These are phyloP conservation scores for Ocimum tenuiflorum DNA, from an alignment of 257 asterid species.

Conservation along the genomic window DNA sequence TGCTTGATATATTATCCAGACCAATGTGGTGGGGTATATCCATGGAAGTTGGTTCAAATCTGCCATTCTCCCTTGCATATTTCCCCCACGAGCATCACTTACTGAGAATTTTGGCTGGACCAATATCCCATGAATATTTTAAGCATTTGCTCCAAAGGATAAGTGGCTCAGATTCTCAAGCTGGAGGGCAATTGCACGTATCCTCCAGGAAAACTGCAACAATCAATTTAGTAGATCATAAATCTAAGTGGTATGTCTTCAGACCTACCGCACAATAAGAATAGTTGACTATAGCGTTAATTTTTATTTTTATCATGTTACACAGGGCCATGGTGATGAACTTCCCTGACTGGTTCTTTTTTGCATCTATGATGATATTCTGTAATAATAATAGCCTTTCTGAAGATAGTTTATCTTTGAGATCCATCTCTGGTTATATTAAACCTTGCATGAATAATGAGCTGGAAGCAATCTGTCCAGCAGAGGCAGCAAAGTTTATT, in stretches of 20 bases:
- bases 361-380: constrained; percentile 56
- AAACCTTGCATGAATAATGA: constrained; percentile 22
- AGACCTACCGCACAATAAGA: constrained; percentile 7
- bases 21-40: constrained; percentile 83
- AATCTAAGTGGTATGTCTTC: constrained; percentile 54
- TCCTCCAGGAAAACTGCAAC: constrained; percentile 32
- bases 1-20: constrained; percentile 60
- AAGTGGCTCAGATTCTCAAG: constrained; percentile 28
- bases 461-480: constrained; percentile 27
- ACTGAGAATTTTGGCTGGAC: constrained; percentile 49
- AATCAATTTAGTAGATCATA: constrained; percentile 42
- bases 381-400: constrained; percentile 17
- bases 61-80: constrained; percentile 67
- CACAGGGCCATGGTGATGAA: constrained; percentile 60
- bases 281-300: constrained; percentile 3
- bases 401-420: constrained; percentile 21
- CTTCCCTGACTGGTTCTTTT: constrained; percentile 70
- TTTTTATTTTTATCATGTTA: constrained; percentile 13
- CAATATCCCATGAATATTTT: constrained; percentile 42
- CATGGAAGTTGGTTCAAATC: constrained; percentile 50
- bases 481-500: constrained; percentile 50
- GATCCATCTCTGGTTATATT: constrained; percentile 12
- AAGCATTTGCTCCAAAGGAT: constrained; percentile 40
- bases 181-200: constrained; percentile 19
- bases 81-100: constrained; percentile 45